Evolutionary conservation across 2,329 filamentous ascomycete species (phyloP), one percentile per base, ranked within the genome.

Genomic region (Metarhizium robertsii): DNA sequence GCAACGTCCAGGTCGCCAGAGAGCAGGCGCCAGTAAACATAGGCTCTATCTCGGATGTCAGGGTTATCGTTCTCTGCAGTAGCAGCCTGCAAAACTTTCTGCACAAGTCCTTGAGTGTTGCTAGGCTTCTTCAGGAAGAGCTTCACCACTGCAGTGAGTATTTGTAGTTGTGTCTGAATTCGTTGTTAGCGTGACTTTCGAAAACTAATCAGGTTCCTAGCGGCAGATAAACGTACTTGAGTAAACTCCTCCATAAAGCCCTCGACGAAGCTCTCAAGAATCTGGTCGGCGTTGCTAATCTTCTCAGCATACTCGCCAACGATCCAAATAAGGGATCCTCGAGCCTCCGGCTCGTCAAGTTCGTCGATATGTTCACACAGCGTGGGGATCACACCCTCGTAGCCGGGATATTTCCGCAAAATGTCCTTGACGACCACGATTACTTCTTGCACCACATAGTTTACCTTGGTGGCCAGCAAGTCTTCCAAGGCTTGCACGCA

Each of bases 351-450:
- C 71, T 99, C 94, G 67, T 99, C 94, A 61, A 99, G 73, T 64
- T 99, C 94, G 65, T 99, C 94, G 59, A 99, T 96, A 67, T 95
- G 90, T 70, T 96, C 84, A 76, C 95, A 99, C 14, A 99, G 79
- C 0, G 91, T 95, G 2, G 92, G 92, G 64, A 99, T 99, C 62
- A 99, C 95, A 32, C 92, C 94, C 73, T 99, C 94, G 65, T 96
- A 99, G 20, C 94, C 94, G 8, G 92, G 92, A 65, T 99, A 99
- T 72, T 96, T 96, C 62, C 94, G 83, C 74, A 99, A 87, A 59
- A 99, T 97, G 62, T 99, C 94, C 75, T 96, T 97, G 76, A 97
- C 96, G 50, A 99, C 94, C n/a, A 99, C 90, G 59, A 97, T 86
- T 0, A 94, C 92, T 73, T 99, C 94, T 71, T 99, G 94, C 11